Percentiles rank a stretch among this genome's conserved stretches.
These are phyloP conservation scores for Phialophora chinensis DNA, from an alignment of 2,329 filamentous ascomycete species.

Conservation along the genomic window DNA sequence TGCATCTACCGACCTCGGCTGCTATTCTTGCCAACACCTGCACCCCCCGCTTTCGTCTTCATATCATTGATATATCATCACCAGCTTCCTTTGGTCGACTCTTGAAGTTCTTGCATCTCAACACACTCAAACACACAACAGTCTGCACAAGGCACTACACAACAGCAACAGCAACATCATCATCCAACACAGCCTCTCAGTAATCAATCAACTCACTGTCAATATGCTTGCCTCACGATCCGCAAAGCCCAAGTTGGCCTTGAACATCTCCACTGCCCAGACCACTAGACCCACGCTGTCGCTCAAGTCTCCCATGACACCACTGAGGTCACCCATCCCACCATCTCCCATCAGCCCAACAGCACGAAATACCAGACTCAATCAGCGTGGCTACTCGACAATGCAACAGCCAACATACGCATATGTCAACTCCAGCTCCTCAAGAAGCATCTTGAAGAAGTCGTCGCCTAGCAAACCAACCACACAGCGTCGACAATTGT, in stretches of 20 bases:
- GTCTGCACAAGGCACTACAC: slow-evolving; percentile 3
- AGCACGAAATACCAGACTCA: slow-evolving; percentile 46
- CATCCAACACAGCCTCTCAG: slow-evolving; percentile 3
- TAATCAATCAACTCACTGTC: slow-evolving; percentile 17
- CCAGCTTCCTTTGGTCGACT: slow-evolving; percentile 21
- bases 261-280: slow-evolving; percentile 51
- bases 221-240: slow-evolving; percentile 51
- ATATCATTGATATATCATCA: slow-evolving; percentile 22
- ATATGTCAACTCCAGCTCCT: slow-evolving; percentile 53
- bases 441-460: slow-evolving; percentile 58
- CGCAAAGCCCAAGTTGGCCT: slow-evolving; percentile 54
- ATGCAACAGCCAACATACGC: slow-evolving; percentile 49
- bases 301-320: slow-evolving; percentile 50
- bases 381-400: slow-evolving; percentile 49
- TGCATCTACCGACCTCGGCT: slow-evolving; percentile 38
- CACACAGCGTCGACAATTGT: slow-evolving; percentile 46
- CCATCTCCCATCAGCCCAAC: slow-evolving; percentile 51
- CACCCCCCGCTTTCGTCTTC: background rate
- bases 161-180: slow-evolving; percentile 14
- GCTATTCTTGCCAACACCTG: slow-evolving; percentile 37
- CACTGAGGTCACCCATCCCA: slow-evolving; percentile 52
- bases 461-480: slow-evolving; percentile 34
- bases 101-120: slow-evolving; percentile 18
- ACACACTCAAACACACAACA: slow-evolving; percentile 2
- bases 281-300: slow-evolving; percentile 47